Base-by-base conservation (phyloP, 208 protist species). In the Spongospora subterranea region DNA sequence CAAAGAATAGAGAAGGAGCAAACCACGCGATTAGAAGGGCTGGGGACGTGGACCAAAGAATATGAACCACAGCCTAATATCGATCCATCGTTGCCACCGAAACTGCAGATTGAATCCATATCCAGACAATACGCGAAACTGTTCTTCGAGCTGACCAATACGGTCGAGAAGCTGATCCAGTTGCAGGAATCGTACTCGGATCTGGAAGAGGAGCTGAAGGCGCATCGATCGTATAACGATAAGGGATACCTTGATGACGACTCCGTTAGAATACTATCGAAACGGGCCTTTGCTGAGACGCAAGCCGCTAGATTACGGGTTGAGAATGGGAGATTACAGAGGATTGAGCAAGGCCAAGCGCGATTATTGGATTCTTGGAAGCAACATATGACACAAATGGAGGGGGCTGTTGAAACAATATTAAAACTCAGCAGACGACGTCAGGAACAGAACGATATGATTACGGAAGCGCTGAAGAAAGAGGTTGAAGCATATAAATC, bases 351-450 rank as follows among this genome's bases (percentile, higher is more conserved):
- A 43, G n/a, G n/a, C 17, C 71, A 82, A n/a, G 40, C 40, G 6
- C 6, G 35, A 43, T n/a, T 82, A 45, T n/a, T 82, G 71, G 71
- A 82, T 45, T 82, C 71, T n/a, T 82, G 71, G 71, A 82, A 82
- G 35, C 35, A 6, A 43, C 6, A 35, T 39, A 82, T 82, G n/a
- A 20, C 40, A 13, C 17, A 82, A 6, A 6, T 82, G n/a, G 71
- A 82, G 40, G n/a, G 17, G 13, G 71, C 17, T 20, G 71, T 82
- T 20, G 71, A 82, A 20, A 43, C 40, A 6, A 82, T 82, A 13
- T 20, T 82, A 45, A 43, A 6, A 43, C 35, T 82, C 11, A n/a
- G 71, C 6, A 82, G 40, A n/a, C 6, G 71, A 35, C 71, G 71
- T 20, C 71, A 82, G 71, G 71, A 82, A 20, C 35, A 82, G 35